Percentiles rank a stretch among this genome's conserved stretches.
phyloP scores from a whole-genome alignment of 805 yeast genomes.

The Candida chauliodis region DNA sequence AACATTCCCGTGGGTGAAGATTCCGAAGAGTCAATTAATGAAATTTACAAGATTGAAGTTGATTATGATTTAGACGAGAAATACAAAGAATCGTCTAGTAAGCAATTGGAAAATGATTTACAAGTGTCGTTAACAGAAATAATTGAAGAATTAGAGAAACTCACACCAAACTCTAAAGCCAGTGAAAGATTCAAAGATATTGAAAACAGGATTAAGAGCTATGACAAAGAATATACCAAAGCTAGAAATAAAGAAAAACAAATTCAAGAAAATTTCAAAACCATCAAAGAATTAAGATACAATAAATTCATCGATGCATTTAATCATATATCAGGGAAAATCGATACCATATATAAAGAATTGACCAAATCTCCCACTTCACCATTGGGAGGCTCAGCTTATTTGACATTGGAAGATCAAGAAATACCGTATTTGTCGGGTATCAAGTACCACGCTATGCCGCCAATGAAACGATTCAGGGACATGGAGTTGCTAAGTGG shows the following conservation, averaged over 20 bases:
- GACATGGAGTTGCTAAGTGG: slow-evolving; percentile 93
- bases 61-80: slow-evolving; percentile 48
- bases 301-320: slow-evolving; percentile 68
- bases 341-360: slow-evolving; percentile 80
- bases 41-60: slow-evolving; percentile 47
- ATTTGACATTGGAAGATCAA: slow-evolving; percentile 78
- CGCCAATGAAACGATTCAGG: slow-evolving; percentile 89
- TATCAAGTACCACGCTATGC: slow-evolving; percentile 88
- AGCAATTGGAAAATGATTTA: slow-evolving; percentile 36
- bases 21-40: slow-evolving; percentile 29
- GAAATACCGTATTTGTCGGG: slow-evolving; percentile 88
- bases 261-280: slow-evolving; percentile 53
- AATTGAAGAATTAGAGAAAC: slow-evolving; percentile 35
- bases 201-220: slow-evolving; percentile 52
- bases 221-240: slow-evolving; percentile 60
- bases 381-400: slow-evolving; percentile 91
- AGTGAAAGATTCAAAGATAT: slow-evolving; percentile 70
- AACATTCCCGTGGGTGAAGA: slow-evolving; percentile 58
- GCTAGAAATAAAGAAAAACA: slow-evolving; percentile 61
- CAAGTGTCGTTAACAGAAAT: slow-evolving; percentile 30
- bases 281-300: slow-evolving; percentile 56
- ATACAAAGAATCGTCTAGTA: slow-evolving; percentile 39
- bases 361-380: slow-evolving; percentile 68
- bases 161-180: slow-evolving; percentile 84
- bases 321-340: slow-evolving; percentile 65